phyloP scores from a whole-genome alignment of 495 filamentous ascomycete species.

The Extremus antarcticus region DNA sequence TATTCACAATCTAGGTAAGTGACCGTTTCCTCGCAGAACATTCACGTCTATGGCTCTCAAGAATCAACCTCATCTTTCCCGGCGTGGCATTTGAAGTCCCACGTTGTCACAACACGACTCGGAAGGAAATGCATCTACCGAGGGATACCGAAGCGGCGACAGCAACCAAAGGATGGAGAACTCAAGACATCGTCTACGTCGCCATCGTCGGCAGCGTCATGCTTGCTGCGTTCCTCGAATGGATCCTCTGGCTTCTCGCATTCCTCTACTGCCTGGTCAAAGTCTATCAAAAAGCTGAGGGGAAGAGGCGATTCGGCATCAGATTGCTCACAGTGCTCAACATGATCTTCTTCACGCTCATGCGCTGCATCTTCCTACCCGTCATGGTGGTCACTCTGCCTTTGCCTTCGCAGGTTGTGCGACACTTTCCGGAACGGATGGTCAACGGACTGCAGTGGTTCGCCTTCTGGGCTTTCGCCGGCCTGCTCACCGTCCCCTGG shows the following conservation, averaged over 20 bases:
- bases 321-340: conserved; percentile 65
- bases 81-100: too few species aligned
- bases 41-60: too few species aligned
- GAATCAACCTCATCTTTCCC: too few species aligned
- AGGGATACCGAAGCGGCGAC: neutral
- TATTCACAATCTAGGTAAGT: neutral
- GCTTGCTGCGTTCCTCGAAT: conserved; percentile 78
- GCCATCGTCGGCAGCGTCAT: conserved; percentile 72
- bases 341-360: conserved; percentile 55
- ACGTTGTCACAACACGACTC: neutral
- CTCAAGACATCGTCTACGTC: conserved; percentile 63
- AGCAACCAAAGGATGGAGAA: conserved; percentile 24
- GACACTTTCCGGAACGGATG: conserved; percentile 56
- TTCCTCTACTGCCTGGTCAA: conserved; percentile 88
- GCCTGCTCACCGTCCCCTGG: conserved; percentile 78
- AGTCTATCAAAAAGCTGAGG: conserved; percentile 82
- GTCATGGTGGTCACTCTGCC: conserved; percentile 94
- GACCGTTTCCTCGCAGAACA: too few species aligned
- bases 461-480: conserved; percentile 89
- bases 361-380: conserved; percentile 76
- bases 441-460: conserved; percentile 80
- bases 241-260: conserved; percentile 86
- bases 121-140: neutral
- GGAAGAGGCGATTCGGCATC: conserved; percentile 72
- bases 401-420: conserved; percentile 57